Base-by-base conservation (phyloP, 2,329 filamentous ascomycete species). In the Zasmidium angulare region DNA sequence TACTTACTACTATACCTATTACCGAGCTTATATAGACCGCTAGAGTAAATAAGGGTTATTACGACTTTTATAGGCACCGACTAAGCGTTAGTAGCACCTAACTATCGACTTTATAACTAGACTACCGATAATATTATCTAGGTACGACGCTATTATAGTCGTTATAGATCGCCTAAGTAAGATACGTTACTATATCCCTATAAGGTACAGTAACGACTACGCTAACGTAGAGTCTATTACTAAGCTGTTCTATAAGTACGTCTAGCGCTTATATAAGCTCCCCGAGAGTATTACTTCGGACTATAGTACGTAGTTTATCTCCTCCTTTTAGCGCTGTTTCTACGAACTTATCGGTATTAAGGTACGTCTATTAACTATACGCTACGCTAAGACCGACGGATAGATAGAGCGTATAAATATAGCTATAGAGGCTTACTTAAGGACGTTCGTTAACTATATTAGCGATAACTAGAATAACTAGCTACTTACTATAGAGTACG, bases 341-440 rank as follows among this genome's bases (percentile, higher is more conserved):
- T 31, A 20, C 17, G 23, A 50, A 19, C 22, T 29, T 21, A 7
- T 46, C 11, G 20, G 46, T 24, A 46, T 49, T 3, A 22, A 56
- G 21, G 17, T 31, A n/a, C 46, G 31, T 3, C 26, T 56, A 4
- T 50, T 24, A 22, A 56, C 47, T 2, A 11, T 40, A 14, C 46
- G 43, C 31, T 40, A 55, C 20, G 36, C 24, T 19, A 19, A 24
- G 19, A 55, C 22, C 2, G 20, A 50, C n/a, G 20, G 24, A 9
- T 46, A 56, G 47, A 46, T 24, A 2, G 19, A 56, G 54, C 23
- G 43, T 19, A 50, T 20, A 3, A 56, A 56, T 46, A 22, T 24
- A 46, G 17, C 20, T 20, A 1, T 56, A 50, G 46, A 56, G 24
- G 11, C 24, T 4, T 56, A 56, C 19, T 23, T 56, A 3, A 2